Evolutionary conservation across 805 yeast species (phyloP), one percentile per base, ranked within the genome.

Genomic region (Clavispora carvajalis): DNA sequence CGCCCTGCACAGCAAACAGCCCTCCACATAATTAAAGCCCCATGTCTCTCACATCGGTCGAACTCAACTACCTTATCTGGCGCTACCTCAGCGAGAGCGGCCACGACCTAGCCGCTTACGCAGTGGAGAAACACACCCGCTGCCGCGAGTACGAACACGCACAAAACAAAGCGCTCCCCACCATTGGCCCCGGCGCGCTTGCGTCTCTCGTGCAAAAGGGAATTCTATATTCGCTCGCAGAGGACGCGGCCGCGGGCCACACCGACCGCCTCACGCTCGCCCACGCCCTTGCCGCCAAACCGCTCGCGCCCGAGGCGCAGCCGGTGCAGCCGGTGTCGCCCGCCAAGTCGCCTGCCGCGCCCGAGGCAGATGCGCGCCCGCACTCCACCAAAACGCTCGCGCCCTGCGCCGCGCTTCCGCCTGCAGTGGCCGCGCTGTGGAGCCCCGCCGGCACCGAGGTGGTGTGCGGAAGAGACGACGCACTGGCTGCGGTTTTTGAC

Each of bases 61-160:
- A 89, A 62, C 75, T 91, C 40, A 93, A 91, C 67, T 91, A 91
- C 58, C 73, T 93, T 51, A 77, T 91, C 39, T 93, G 96, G 96
- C 67, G 97, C 46, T 93, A 91, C 56, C 71, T 89, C 28, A 95
- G 88, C 56, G 98, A 93, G 59, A 69, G 82, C 5, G 95, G 95
- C 3, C 70, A 73, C 29, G 90, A 85, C 38, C 71, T 86, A 16
- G 71, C 93, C 2, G 89, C 95, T 0, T 79, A 74, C 53, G 95
- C 96, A 0, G 63, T 93, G 22, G 86, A 84, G 47, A 82, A 85
- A 49, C 90, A 85, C 49, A 69, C 91, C 1, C 65, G 73, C 16
- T 81, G 85, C 9, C 70, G 77, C 46, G 69, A 71, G 16, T 73
- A 76, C 45, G 95, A 67, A 39, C 52, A 54, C 10, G 37, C 80